Base-by-base conservation (phyloP, 1,139 yeast genomes). In the Debaryomycetaceae sp. region DNA sequence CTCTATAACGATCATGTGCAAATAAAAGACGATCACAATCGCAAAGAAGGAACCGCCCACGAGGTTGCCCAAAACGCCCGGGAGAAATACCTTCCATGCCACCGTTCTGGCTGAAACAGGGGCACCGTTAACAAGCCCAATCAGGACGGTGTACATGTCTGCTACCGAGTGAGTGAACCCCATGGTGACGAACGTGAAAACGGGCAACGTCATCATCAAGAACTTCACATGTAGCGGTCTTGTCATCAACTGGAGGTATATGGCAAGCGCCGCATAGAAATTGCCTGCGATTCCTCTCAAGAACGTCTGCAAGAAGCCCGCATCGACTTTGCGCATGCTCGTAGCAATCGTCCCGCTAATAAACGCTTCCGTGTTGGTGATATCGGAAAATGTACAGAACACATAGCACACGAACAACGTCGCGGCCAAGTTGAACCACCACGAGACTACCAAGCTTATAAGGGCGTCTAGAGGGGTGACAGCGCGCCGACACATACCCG, bases 161-260 rank as follows among this genome's bases (percentile, higher is more conserved):
- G 93, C 93, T 7, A 82, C 85, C 3, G 73, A 73, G 46, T 82
- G 93, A 4, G 83, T 73, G 49, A 74, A 81, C 0, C 92, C 92
- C 58, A 77, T 59, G 2, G 75, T 43, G 6, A 79, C 92, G 48
- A 81, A 78, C 0, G 86, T 72, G 51, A 79, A 77, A 10, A 81
- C 62, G 1, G 93, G 92, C 15, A 80, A 46, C 5, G 61, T 41
- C 57, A 81, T 67, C 58, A 77, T 53, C n/a, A 78, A 26, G 27
- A 77, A 62, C 43, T 79, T 79, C 24, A 82, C 92, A 45, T 81
- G 92, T n/a, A 77, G 43, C 0, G 93, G 92, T 43, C 77, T 79
- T 6, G 79, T 80, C 75, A 80, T 69, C 22, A 82, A 55, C 45
- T 81, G 92, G 31, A 81, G 52, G 49, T 79, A 81, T 7, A 80